phyloP scores from a whole-genome alignment of 805 yeast species.

The Sugiyamaella qingdaonensis region DNA sequence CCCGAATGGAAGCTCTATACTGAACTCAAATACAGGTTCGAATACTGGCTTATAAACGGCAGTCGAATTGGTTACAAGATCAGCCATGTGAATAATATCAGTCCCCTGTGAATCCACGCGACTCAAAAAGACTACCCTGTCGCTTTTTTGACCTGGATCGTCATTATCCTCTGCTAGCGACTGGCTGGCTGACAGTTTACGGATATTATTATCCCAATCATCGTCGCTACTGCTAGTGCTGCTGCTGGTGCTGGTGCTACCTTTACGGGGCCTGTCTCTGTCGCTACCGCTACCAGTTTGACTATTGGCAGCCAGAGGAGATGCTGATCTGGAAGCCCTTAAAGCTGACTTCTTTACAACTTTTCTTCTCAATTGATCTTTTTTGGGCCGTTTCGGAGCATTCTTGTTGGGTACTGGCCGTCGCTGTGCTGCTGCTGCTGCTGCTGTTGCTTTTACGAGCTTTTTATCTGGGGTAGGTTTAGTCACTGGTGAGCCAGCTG shows the following conservation, averaged over 20 bases:
- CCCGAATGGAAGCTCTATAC: conserved; percentile 20
- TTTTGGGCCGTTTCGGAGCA: neutral
- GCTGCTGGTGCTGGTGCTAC: neutral
- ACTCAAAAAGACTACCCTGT: neutral
- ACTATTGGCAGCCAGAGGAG: conserved; percentile 6
- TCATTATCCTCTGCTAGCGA: conserved; percentile 5
- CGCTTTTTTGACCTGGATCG: neutral
- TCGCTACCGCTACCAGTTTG: neutral
- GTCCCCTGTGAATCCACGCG: neutral
- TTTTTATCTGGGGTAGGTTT: neutral
- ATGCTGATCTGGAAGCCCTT: neutral
- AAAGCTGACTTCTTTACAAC: neutral
- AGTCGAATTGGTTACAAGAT: neutral
- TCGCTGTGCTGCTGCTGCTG: neutral
- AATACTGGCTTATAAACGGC: conserved; percentile 9
- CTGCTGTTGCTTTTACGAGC: neutral
- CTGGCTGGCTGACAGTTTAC: conserved; percentile 7
- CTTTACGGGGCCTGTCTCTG: neutral
- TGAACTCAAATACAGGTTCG: conserved; percentile 1
- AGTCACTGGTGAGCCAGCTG: neutral
- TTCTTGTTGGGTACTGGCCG: neutral
- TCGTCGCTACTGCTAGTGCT: conserved; percentile 4
- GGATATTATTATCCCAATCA: conserved; percentile 15
- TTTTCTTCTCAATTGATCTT: neutral
- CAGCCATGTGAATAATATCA: conserved; percentile 1